Conservation (phyloP, 2,329 filamentous ascomycete genomes). For the Colletotrichum acutatum region DNA sequence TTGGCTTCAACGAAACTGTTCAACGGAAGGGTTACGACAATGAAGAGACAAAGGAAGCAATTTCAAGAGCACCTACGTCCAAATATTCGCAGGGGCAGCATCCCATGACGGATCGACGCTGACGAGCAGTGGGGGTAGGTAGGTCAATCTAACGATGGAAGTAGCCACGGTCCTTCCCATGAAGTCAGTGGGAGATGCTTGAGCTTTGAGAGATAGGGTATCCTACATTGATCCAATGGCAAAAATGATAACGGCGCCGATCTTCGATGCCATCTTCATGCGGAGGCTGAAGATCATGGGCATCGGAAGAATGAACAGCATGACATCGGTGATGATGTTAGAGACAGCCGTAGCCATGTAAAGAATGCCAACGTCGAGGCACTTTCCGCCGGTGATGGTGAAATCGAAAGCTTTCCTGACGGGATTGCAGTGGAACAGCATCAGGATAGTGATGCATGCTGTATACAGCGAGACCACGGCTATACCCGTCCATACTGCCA, state of each 20-base stretch:
- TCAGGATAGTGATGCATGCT: constrained; percentile 45
- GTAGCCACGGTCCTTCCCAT: constrained; percentile 22
- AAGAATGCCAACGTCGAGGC: constrained; percentile 57
- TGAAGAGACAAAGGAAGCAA: too few relatives aligned
- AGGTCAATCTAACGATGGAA: constrained; percentile 21
- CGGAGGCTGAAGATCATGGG: constrained; percentile 56
- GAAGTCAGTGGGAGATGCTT: neutral
- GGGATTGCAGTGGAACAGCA: constrained; percentile 51
- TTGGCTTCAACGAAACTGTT: constrained; percentile 50
- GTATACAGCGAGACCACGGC: constrained; percentile 45
- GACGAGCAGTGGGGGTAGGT: constrained; percentile 12
- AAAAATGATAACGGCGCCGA: constrained; percentile 57
- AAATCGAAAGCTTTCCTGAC: constrained; percentile 46
- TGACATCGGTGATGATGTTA: constrained; percentile 60
- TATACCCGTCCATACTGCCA: constrained; percentile 43
- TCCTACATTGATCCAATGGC: constrained; percentile 50
- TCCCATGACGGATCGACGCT: constrained; percentile 31
- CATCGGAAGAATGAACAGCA: constrained; percentile 59
- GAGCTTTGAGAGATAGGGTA: too few relatives aligned
- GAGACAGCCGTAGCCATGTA: constrained; percentile 60
- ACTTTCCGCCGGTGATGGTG: constrained; percentile 45
- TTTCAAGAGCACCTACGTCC: constrained; percentile 11
- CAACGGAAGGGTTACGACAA: neutral
- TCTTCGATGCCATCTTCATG: constrained; percentile 57
- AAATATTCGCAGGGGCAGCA: constrained; percentile 30